Evolutionary conservation across 2,329 filamentous ascomycete genomes (phyloP).

Genomic region (Geosmithia flava): DNA sequence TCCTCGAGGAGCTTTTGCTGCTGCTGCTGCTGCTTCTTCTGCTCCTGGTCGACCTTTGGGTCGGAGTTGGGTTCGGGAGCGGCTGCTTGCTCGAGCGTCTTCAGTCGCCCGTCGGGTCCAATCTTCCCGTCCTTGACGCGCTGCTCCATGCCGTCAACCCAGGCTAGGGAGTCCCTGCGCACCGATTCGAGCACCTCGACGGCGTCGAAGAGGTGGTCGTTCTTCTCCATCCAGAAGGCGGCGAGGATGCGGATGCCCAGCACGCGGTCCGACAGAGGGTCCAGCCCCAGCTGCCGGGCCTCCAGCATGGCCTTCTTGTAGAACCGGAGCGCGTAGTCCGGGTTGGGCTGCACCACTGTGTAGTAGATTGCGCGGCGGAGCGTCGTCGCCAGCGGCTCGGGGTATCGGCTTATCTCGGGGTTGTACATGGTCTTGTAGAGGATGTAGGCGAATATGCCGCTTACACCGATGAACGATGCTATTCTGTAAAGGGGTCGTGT

Average conservation of each 20-base stretch:
- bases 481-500: constrained; percentile 9
- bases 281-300: constrained; percentile 62
- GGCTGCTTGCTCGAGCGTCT: no score
- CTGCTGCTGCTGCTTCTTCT: neutral
- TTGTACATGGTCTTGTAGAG: constrained; percentile 46
- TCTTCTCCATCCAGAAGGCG: constrained; percentile 66
- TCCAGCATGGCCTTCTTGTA: constrained; percentile 70
- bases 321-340: constrained; percentile 66
- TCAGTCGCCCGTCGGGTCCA: constrained; percentile 22
- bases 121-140: constrained; percentile 32
- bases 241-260: constrained; percentile 80
- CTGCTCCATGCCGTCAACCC: constrained; percentile 43
- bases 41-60: neutral
- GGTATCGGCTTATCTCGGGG: constrained; percentile 43
- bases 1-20: neutral
- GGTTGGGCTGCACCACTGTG: constrained; percentile 63
- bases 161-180: constrained; percentile 52
- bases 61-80: no score
- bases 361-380: constrained; percentile 81
- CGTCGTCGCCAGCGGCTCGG: constrained; percentile 61
- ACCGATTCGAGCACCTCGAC: constrained; percentile 71
- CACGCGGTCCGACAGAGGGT: constrained; percentile 84
- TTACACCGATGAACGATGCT: constrained; percentile 14
- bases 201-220: constrained; percentile 56
- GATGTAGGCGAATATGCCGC: constrained; percentile 18